Percentiles rank a stretch among this genome's conserved stretches.
Evolutionary conservation across 768 basidiomycete genomes (phyloP).

Genomic region (Rubroboletus pulcherrimus): DNA sequence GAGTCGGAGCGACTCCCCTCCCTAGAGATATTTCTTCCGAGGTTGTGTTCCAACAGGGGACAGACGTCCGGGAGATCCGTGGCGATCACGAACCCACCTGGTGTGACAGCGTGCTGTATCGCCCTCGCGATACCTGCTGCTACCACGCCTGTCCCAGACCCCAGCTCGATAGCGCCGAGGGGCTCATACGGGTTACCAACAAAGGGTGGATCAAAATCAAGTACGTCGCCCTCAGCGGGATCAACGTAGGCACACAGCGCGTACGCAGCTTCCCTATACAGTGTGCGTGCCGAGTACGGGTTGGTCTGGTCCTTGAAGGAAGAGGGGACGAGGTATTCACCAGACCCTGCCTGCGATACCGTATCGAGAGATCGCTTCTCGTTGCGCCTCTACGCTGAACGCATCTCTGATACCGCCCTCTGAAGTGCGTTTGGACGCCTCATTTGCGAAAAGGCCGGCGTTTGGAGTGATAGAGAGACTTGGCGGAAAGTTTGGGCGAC

Average conservation of each 20-base stretch:
- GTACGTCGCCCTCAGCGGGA: slow-evolving; percentile 18
- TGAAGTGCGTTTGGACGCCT: not conserved
- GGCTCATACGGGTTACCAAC: slow-evolving; percentile 13
- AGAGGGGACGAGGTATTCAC: slow-evolving; percentile 39
- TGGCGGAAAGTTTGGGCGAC: slow-evolving; percentile 43
- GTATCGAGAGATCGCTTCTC: slow-evolving; percentile 59
- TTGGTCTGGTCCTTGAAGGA: slow-evolving; percentile 11
- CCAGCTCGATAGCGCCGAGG: slow-evolving; percentile 64
- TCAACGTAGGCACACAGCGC: slow-evolving; percentile 53
- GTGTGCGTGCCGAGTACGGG: not conserved
- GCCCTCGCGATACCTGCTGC: slow-evolving; percentile 44
- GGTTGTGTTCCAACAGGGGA: slow-evolving; percentile 44
- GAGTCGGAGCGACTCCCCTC: slow-evolving; percentile 16
- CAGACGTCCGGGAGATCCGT: slow-evolving; percentile 82
- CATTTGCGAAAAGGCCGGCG: not conserved
- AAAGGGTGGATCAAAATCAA: slow-evolving; percentile 57
- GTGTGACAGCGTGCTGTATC: slow-evolving; percentile 24
- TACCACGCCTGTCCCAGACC: slow-evolving; percentile 72
- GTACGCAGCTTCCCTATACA: slow-evolving; percentile 70
- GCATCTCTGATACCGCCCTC: not conserved
- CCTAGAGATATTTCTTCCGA: slow-evolving; percentile 3
- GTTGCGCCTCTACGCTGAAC: slow-evolving; percentile 42
- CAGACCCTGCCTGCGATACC: slow-evolving; percentile 87
- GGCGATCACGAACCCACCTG: slow-evolving; percentile 37
- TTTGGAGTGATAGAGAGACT: slow-evolving; percentile 40